phyloP scores from a whole-genome alignment of 2,329 filamentous ascomycete species.

The Fusarium sp. region DNA sequence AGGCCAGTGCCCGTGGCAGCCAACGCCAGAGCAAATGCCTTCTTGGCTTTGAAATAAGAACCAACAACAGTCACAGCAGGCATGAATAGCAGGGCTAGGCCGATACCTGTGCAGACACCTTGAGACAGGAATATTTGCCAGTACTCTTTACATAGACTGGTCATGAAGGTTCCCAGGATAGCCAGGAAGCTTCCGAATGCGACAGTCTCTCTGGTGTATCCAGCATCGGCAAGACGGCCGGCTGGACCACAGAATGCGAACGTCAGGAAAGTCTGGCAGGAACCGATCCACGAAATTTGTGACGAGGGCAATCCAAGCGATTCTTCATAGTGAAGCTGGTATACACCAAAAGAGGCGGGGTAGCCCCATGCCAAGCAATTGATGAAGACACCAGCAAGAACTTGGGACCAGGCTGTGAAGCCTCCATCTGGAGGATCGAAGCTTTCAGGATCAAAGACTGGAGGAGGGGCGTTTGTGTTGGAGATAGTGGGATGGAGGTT shows the following conservation, averaged over 20 bases:
- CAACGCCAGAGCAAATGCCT: conserved; percentile 69
- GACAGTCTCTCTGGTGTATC: conserved; percentile 58
- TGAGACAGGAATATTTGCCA: conserved; percentile 67
- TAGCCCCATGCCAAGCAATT: conserved; percentile 65
- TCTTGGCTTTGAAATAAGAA: conserved; percentile 69
- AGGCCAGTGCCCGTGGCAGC: conserved; percentile 69
- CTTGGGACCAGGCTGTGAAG: conserved; percentile 62
- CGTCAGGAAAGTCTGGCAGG: conserved; percentile 63
- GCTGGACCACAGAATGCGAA: conserved; percentile 62
- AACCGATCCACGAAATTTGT: conserved; percentile 60
- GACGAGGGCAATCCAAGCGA: conserved; percentile 50
- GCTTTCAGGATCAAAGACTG: conserved; percentile 31
- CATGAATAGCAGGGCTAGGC: conserved; percentile 68
- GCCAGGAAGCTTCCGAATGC: conserved; percentile 55
- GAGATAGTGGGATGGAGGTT: conserved; percentile 40
- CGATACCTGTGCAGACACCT: conserved; percentile 63
- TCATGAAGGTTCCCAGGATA: conserved; percentile 61
- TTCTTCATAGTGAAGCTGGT: conserved; percentile 64
- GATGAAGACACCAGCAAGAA: conserved; percentile 60
- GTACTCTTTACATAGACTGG: conserved; percentile 58
- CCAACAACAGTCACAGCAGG: conserved; percentile 70
- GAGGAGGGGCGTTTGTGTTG: conserved; percentile 42
- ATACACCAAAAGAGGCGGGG: conserved; percentile 61
- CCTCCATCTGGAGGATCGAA: conserved; percentile 59
- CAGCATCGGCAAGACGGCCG: conserved; percentile 63